These are phyloP conservation scores for Orbilia javanica DNA, from an alignment of 2,329 filamentous ascomycete species.

Conservation along the genomic window DNA sequence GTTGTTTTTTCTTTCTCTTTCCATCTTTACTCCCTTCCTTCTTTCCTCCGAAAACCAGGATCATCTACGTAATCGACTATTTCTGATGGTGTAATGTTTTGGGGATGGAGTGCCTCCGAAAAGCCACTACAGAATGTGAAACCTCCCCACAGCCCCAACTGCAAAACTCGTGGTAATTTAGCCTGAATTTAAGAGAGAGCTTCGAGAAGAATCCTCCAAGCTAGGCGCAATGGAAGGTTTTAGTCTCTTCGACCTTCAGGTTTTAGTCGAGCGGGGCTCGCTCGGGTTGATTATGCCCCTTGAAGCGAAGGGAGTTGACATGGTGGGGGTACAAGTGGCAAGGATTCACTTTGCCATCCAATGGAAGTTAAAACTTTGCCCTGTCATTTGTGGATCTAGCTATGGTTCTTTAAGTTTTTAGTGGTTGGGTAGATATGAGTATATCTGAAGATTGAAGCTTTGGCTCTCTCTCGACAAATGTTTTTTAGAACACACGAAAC, in stretches of 20 bases:
- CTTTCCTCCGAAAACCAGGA: background rate
- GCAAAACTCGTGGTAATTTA: conserved; percentile 20
- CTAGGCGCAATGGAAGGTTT: background rate
- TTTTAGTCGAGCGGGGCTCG: conserved; percentile 21
- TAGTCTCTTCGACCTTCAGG: background rate
- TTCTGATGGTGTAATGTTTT: background rate
- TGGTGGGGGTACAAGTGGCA: background rate
- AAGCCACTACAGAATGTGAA: conserved; percentile 1
- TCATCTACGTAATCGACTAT: background rate
- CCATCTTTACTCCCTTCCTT: no score
- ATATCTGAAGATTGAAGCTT: background rate
- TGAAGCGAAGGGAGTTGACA: conserved; percentile 22
- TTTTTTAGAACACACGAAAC: background rate
- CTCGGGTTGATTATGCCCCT: conserved; percentile 16
- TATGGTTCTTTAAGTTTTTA: background rate
- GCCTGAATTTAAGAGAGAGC: conserved; percentile 14
- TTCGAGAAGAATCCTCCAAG: conserved; percentile 16
- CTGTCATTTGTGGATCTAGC: conserved; percentile 13
- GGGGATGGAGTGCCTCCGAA: conserved; percentile 23
- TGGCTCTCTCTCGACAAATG: background rate
- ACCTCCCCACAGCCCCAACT: conserved; percentile 2
- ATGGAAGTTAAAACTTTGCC: background rate
- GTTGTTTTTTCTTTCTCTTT: background rate
- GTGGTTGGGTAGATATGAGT: background rate
- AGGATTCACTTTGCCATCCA: conserved; percentile 18